A percentile compares a stretch with the other conserved stretches of the same genome.
These are phyloP conservation scores for Carpinus fangiana DNA, from an alignment of 306 rosid genomes.

Conservation along the genomic window DNA sequence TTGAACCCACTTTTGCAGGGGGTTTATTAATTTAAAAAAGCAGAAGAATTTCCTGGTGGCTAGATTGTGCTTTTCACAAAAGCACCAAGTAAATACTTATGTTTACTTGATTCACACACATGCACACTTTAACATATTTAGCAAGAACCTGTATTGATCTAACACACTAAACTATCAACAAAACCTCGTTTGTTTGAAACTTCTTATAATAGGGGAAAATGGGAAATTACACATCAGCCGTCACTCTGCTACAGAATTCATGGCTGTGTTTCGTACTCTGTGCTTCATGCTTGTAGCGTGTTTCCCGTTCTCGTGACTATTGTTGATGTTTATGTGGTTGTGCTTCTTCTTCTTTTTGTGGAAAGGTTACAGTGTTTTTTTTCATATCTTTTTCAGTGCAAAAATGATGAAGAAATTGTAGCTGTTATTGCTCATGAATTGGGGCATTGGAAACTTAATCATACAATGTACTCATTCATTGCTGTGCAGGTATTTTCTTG, in stretches of 20 bases:
- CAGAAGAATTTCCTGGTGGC: too few species aligned
- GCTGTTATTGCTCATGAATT: slow-evolving; percentile 98
- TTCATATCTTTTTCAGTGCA: slow-evolving; percentile 60
- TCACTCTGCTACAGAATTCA: neutral
- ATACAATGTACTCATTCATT: slow-evolving; percentile 84
- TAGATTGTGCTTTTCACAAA: too few species aligned
- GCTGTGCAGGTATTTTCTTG: slow-evolving; percentile 81
- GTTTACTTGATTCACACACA: neutral
- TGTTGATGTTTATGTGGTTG: neutral
- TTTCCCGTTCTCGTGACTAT: slow-evolving; percentile 4
- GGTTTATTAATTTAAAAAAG: too few species aligned
- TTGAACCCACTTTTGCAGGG: neutral
- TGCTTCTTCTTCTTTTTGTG: neutral
- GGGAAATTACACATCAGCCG: neutral
- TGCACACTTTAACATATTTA: neutral
- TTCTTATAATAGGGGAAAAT: neutral
- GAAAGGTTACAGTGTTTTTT: neutral
- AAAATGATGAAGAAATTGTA: slow-evolving; percentile 87
- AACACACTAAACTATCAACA: neutral
- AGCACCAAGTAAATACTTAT: neutral
- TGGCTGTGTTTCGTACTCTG: neutral
- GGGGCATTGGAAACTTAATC: slow-evolving; percentile 99
- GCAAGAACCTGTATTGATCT: neutral
- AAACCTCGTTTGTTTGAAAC: neutral
- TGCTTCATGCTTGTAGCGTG: neutral